Evolutionary conservation across 2,329 filamentous ascomycete species (phyloP), one percentile per base, ranked within the genome.

Genomic region (Thelonectria discophora): DNA sequence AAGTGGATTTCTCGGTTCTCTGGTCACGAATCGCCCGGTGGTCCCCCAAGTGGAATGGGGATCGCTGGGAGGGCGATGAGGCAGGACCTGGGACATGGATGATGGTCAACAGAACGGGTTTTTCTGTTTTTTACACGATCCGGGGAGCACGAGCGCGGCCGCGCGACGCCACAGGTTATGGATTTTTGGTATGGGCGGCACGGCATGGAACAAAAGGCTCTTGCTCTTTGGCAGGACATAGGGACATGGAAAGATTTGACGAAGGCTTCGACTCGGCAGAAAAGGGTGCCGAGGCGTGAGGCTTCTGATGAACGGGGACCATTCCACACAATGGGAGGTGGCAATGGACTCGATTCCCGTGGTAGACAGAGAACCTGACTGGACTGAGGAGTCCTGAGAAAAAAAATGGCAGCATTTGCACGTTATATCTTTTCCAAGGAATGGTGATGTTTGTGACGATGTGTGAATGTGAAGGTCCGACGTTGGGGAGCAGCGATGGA

Each of bases 1-100:
- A 87, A 86, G 83, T 83, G 84, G 84, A 85, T 86, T 86, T 85
- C 83, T 86, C 84, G 80, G 82, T 83, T 84, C 78, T 85, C 81
- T 82, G 78, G 81, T 81, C 65, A 61, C 48, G 63, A 74, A 71
- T 72, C 72, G 76, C 77, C 77, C 72, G 69, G 69, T 71, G 70
- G 70, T 71, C 73, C 74, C 70, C 65, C 63, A 52, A 60, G 46
- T 57, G 55, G 69, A 68, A 68, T 70, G 72, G 73, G 70, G 71
- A 71, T 66, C 58, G 57, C 65, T 67, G 65, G 70, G 72, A 74
- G 74, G 72, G 72, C 71, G 67, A 73, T 72, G 70, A 71, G 72
- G 73, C 70, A 57, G 69, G 72, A 10, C 27, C 70, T 69, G 68
- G 70, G 69, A 71, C 66, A 72, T 67, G 65, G 69, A 72, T 67